These are phyloP conservation scores for Globisporangium barbulae DNA, from an alignment of 352 stramenopile genomes.

Conservation along the genomic window DNA sequence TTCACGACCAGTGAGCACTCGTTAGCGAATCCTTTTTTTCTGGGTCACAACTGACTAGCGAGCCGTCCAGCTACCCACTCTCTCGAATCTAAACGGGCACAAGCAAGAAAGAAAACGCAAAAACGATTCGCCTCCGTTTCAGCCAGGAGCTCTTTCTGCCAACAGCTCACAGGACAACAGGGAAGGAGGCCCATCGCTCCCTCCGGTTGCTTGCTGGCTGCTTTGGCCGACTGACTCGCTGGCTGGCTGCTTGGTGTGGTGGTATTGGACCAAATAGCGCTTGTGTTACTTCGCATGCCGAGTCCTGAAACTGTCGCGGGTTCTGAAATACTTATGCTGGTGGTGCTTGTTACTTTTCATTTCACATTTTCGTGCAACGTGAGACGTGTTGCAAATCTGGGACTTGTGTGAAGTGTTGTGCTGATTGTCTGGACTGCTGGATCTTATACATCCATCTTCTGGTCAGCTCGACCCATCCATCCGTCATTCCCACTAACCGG, in stretches of 20 bases:
- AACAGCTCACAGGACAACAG: background rate
- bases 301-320: background rate
- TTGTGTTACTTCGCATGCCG: background rate
- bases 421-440: background rate
- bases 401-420: background rate
- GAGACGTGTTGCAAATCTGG: background rate
- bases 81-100: background rate
- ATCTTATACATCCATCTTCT: background rate
- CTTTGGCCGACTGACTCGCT: background rate
- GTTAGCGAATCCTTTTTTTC: background rate
- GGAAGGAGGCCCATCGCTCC: background rate
- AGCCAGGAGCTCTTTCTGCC: background rate
- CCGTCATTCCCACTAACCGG: background rate
- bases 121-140: background rate
- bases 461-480: background rate
- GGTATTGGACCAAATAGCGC: too few species aligned
- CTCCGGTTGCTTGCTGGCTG: background rate
- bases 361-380: conserved; percentile 2
- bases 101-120: background rate
- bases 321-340: background rate
- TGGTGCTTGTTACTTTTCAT: background rate
- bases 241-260: background rate
- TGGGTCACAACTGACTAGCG: background rate
- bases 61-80: background rate
- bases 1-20: background rate